These are phyloP conservation scores for Penicillium coffeae DNA, from an alignment of 495 filamentous ascomycete species.

Conservation along the genomic window DNA sequence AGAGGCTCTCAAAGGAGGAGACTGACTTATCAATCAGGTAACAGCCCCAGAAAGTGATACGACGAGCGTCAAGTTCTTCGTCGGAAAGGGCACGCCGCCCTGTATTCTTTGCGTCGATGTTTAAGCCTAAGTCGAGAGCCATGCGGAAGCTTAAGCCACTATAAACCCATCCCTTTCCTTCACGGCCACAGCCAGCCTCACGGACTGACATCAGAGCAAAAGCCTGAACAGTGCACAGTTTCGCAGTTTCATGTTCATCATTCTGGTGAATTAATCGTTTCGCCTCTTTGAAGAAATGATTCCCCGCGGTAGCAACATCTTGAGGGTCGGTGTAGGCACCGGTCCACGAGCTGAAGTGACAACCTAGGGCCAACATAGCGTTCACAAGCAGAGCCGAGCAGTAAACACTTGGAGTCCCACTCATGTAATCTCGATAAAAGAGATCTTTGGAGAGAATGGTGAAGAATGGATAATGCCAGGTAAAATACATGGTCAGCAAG, in stretches of 20 bases:
- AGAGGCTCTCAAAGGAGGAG: neutral
- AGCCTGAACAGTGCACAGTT: conserved; percentile 91
- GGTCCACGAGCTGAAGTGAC: conserved; percentile 81
- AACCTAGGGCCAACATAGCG: conserved; percentile 92
- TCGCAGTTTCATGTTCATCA: conserved; percentile 88
- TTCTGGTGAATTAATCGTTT: conserved; percentile 86
- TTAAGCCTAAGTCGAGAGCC: conserved; percentile 90
- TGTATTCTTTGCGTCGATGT: conserved; percentile 72
- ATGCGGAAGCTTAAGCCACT: conserved; percentile 99
- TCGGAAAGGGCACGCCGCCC: conserved; percentile 63
- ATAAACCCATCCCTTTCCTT: conserved; percentile 97
- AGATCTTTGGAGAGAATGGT: conserved; percentile 84
- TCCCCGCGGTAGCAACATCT: conserved; percentile 82
- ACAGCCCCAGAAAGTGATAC: conserved; percentile 98
- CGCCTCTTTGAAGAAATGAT: conserved; percentile 95
- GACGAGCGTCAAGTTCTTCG: conserved; percentile 79
- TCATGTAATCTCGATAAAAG: conserved; percentile 82
- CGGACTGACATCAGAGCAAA: conserved; percentile 93
- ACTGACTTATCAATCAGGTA: conserved; percentile 90
- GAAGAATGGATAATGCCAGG: conserved; percentile 97
- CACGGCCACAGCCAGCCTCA: conserved; percentile 91
- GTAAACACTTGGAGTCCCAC: conserved; percentile 62
- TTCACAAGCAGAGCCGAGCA: conserved; percentile 91
- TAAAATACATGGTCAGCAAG: conserved; percentile 95
- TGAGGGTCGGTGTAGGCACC: conserved; percentile 65